Conservation (phyloP, 495 filamentous ascomycete genomes). For the Penicillium daleae region DNA sequence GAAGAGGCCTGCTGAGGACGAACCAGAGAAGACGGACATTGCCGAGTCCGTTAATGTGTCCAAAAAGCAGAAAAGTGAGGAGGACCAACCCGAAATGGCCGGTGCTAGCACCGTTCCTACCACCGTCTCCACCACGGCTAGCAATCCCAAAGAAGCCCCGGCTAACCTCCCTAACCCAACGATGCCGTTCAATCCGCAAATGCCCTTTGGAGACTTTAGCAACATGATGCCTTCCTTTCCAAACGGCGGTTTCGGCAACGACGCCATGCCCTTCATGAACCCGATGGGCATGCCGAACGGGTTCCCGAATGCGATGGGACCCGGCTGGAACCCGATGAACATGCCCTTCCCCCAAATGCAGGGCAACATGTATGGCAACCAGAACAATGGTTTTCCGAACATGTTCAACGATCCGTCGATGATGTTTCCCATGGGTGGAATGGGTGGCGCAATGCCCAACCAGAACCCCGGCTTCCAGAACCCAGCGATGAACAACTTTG, state of each 20-base stretch:
- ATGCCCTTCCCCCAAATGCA: constrained; percentile 47
- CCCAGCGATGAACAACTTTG: constrained; percentile 53
- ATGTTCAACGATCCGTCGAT: constrained; percentile 50
- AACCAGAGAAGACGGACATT: constrained; percentile 42
- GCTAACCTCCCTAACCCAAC: constrained; percentile 17
- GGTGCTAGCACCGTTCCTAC: not conserved
- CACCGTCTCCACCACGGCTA: not conserved
- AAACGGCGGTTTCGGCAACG: constrained; percentile 43
- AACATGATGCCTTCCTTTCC: constrained; percentile 45
- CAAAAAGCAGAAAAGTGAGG: constrained; percentile 45
- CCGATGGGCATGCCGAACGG: constrained; percentile 54
- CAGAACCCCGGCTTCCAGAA: constrained; percentile 41
- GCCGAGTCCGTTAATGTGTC: constrained; percentile 23
- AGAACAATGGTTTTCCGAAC: constrained; percentile 38
- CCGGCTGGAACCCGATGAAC: constrained; percentile 55
- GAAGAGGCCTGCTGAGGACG: constrained; percentile 82
- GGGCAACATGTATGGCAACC: constrained; percentile 54
- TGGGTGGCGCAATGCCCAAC: constrained; percentile 36
- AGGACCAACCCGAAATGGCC: constrained; percentile 9
- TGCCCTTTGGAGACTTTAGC: constrained; percentile 38
- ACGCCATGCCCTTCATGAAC: constrained; percentile 57
- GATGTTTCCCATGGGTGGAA: constrained; percentile 43
- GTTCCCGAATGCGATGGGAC: constrained; percentile 49
- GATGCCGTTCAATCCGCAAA: constrained; percentile 38
- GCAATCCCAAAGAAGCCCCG: constrained; percentile 20